Percentiles rank a stretch among this genome's conserved stretches.
phyloP scores from a whole-genome alignment of 2,329 filamentous ascomycete species.

The Diaporthe nobilis region DNA sequence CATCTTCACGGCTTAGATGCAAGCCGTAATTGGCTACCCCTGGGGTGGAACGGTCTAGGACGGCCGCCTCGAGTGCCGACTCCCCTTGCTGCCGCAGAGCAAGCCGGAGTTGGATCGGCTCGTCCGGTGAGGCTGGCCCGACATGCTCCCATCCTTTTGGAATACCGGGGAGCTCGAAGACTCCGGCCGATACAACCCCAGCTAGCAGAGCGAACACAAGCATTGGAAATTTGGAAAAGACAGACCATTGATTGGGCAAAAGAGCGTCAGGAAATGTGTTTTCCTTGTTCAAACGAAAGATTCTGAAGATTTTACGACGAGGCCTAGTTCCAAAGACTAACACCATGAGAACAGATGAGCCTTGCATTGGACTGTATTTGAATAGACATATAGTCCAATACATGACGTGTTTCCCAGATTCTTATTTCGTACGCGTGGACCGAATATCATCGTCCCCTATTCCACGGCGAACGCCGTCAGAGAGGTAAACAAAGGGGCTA shows the following conservation, averaged over 20 bases:
- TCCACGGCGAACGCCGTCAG: neutral
- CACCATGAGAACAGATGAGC: neutral
- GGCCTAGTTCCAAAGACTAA: accelerated
- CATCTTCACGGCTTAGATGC: conserved; percentile 43
- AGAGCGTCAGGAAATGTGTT: neutral
- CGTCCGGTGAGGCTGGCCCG: neutral
- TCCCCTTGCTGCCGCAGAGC: neutral
- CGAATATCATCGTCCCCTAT: neutral
- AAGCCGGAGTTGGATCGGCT: neutral
- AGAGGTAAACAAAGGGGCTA: too few relatives aligned
- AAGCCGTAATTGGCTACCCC: conserved; percentile 44
- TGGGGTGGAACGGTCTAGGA: conserved; percentile 44
- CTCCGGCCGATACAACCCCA: neutral
- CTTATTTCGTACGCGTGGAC: neutral
- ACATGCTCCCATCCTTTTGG: neutral
- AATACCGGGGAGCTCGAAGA: neutral
- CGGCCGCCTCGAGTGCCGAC: conserved; percentile 38
- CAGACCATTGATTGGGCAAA: neutral
- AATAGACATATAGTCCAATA: neutral
- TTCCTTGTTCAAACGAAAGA: neutral
- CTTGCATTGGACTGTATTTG: neutral
- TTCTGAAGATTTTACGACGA: neutral
- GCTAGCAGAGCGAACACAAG: neutral
- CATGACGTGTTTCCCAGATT: neutral
- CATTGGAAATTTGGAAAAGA: neutral